phyloP scores from a whole-genome alignment of 1,284 basidiomycete genomes.

The Schizophyllum amplum region DNA sequence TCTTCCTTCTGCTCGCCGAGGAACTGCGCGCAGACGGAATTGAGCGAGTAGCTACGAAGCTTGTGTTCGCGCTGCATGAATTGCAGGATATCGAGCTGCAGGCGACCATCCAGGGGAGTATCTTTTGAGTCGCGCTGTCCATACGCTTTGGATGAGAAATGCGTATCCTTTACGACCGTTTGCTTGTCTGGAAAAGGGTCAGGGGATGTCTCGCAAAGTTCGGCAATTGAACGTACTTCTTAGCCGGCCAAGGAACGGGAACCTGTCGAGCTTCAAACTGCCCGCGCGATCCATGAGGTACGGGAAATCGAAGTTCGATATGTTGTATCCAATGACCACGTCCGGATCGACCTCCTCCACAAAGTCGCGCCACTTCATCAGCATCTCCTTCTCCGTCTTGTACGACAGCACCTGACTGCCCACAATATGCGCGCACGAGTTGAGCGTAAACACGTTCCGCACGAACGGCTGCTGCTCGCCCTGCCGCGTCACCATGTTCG shows the following conservation, averaged over 20 bases:
- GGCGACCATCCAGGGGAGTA: conserved; percentile 78
- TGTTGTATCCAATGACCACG: conserved; percentile 92
- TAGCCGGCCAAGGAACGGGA: conserved; percentile 61
- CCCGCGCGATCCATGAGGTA: conserved; percentile 88
- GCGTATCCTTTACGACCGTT: conserved; percentile 81
- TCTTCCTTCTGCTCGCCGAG: conserved; percentile 96
- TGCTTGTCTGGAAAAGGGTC: conserved; percentile 38
- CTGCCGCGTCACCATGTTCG: conserved; percentile 95
- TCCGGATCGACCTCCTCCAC: conserved; percentile 86
- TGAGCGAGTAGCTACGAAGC: conserved; percentile 89
- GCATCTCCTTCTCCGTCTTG: conserved; percentile 64
- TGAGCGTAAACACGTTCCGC: conserved; percentile 92
- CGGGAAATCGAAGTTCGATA: conserved; percentile 87
- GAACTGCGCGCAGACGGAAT: conserved; percentile 93
- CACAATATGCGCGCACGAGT: conserved; percentile 88
- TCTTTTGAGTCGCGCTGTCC: conserved; percentile 94
- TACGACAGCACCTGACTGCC: conserved; percentile 91
- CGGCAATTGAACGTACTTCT: not conserved
- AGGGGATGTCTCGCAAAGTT: not conserved
- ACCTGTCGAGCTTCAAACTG: conserved; percentile 64
- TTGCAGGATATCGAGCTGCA: conserved; percentile 90
- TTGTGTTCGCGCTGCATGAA: conserved; percentile 98
- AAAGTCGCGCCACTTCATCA: conserved; percentile 80
- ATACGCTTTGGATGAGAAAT: conserved; percentile 94
- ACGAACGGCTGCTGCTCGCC: conserved; percentile 89